phyloP scores from a whole-genome alignment of 257 asterid species.

The Coffea eugenioides region DNA sequence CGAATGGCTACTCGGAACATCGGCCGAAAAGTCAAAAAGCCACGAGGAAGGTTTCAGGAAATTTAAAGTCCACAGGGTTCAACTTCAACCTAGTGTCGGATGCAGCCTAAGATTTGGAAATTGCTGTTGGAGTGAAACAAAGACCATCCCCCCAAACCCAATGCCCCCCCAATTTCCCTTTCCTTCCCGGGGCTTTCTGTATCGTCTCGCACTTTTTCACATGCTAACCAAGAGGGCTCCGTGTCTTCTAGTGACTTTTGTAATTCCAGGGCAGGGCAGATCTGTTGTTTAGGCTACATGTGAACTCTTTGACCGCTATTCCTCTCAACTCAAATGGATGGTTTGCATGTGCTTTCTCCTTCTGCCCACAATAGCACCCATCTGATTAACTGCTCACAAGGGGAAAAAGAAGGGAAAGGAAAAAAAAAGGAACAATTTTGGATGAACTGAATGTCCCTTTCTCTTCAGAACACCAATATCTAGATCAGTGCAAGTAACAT shows the following conservation, averaged over 20 bases:
- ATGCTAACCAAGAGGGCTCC: conserved; percentile 27
- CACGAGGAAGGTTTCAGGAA: conserved; percentile 48
- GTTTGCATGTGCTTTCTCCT: conserved; percentile 61
- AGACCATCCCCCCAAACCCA: background rate
- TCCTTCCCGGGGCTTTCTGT: conserved; percentile 23
- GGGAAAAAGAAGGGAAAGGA: too few relatives aligned
- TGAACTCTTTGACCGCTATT: conserved; percentile 45
- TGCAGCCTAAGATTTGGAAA: conserved; percentile 23
- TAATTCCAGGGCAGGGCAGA: conserved; percentile 43
- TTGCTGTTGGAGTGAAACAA: conserved; percentile 19
- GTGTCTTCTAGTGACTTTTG: conserved; percentile 38
- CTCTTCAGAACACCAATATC: background rate
- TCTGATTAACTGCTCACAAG: too few relatives aligned
- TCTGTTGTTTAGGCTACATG: conserved; percentile 53
- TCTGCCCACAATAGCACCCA: conserved; percentile 7
- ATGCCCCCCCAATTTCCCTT: background rate
- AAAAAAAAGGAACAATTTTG: too few relatives aligned
- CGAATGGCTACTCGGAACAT: conserved; percentile 31
- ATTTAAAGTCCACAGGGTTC: conserved; percentile 26
- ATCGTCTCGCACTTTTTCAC: conserved; percentile 25
- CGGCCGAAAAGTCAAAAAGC: conserved; percentile 55
- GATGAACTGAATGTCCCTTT: conserved; percentile 20
- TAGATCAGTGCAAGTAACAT: background rate
- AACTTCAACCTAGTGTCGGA: conserved; percentile 33
- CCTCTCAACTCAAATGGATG: conserved; percentile 47